Evolutionary conservation across 2,329 filamentous ascomycete species (phyloP).

Genomic region (Amesomyces nigricolor): DNA sequence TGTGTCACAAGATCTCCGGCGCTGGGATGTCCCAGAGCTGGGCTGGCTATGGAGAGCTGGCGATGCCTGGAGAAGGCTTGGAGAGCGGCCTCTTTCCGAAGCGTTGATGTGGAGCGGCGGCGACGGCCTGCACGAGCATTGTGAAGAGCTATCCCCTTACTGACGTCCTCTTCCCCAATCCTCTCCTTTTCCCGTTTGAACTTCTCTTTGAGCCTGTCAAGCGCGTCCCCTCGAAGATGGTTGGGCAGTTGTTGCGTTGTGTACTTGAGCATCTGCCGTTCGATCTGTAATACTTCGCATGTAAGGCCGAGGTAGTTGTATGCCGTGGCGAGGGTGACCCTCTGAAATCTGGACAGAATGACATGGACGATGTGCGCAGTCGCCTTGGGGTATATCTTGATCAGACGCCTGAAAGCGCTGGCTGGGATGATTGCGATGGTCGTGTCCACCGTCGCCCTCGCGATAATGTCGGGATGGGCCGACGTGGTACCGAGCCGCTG

Average conservation of each 20-base stretch:
- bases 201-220: slow-evolving; percentile 86
- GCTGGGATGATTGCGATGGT: slow-evolving; percentile 98
- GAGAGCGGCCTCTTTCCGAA: slow-evolving; percentile 74
- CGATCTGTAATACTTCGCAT: slow-evolving; percentile 84
- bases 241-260: slow-evolving; percentile 90
- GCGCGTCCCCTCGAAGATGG: slow-evolving; percentile 73
- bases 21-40: slow-evolving; percentile 48
- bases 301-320: slow-evolving; percentile 92
- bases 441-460: slow-evolving; percentile 91
- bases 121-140: slow-evolving; percentile 64
- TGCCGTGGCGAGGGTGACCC: slow-evolving; percentile 89
- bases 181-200: slow-evolving; percentile 81
- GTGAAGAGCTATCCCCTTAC: slow-evolving; percentile 92
- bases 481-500: slow-evolving; percentile 58
- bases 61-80: slow-evolving; percentile 56
- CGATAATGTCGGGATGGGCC: slow-evolving; percentile 92
- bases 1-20: slow-evolving; percentile 78
- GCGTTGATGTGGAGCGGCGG: slow-evolving; percentile 64
- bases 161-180: slow-evolving; percentile 70
- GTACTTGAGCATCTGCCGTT: slow-evolving; percentile 89
- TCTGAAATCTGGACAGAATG: slow-evolving; percentile 86
- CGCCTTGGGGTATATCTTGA: slow-evolving; percentile 89
- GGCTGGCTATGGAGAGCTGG: slow-evolving; percentile 39
- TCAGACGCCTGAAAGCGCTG: slow-evolving; percentile 87
- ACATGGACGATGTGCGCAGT: slow-evolving; percentile 97